These are phyloP conservation scores for Mycena haematopus DNA, from an alignment of 768 basidiomycete species.

Conservation along the genomic window DNA sequence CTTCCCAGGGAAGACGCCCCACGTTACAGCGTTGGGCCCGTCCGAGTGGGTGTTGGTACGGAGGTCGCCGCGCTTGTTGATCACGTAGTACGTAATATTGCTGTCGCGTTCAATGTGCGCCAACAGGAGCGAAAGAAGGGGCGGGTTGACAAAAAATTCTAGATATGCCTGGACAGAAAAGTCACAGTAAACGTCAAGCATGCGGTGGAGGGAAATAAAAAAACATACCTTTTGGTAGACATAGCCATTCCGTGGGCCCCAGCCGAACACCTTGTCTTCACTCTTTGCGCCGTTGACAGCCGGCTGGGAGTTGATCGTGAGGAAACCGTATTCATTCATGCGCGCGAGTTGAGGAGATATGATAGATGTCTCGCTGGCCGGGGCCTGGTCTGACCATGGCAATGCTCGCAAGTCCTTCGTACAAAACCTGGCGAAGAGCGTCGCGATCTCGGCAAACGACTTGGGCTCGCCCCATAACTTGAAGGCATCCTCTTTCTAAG, in stretches of 20 bases:
- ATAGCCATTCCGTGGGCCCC: constrained; percentile 94
- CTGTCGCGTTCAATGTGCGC: constrained; percentile 85
- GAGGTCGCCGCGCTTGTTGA: constrained; percentile 94
- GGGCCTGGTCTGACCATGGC: constrained; percentile 95
- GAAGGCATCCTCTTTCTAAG: constrained; percentile 84
- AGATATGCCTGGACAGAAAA: constrained; percentile 76
- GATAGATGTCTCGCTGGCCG: constrained; percentile 80
- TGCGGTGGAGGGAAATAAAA: constrained; percentile 1
- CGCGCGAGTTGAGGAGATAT: constrained; percentile 81
- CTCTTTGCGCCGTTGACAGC: constrained; percentile 90
- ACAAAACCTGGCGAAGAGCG: constrained; percentile 88
- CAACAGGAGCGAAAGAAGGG: constrained; percentile 73
- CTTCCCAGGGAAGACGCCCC: constrained; percentile 98
- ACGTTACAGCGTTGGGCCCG: constrained; percentile 97
- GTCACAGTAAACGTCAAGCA: not conserved
- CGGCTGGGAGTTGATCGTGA: constrained; percentile 97
- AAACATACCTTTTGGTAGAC: constrained; percentile 93
- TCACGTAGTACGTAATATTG: constrained; percentile 95
- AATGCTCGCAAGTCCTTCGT: constrained; percentile 71
- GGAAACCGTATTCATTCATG: constrained; percentile 90
- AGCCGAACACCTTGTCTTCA: constrained; percentile 86
- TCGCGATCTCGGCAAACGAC: constrained; percentile 64
- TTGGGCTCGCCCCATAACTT: constrained; percentile 89
- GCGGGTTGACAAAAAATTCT: constrained; percentile 90
- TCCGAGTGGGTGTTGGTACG: constrained; percentile 94